Evolutionary conservation across 2,329 filamentous ascomycete species (phyloP).

Genomic region (Colletotrichum nymphaeae): DNA sequence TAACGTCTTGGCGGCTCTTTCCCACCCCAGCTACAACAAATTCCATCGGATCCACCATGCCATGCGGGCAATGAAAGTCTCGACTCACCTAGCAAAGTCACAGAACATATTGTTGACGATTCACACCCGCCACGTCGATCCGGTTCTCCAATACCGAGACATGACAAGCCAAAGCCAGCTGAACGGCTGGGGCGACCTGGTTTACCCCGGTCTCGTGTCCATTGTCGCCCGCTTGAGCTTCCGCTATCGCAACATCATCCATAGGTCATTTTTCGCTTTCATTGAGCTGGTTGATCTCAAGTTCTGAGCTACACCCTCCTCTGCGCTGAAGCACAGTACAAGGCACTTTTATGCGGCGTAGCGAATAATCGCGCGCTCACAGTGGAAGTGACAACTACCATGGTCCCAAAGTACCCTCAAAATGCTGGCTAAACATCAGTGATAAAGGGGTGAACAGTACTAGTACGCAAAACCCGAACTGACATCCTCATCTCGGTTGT

Average conservation of each 20-base stretch:
- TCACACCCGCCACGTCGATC: constrained; percentile 11
- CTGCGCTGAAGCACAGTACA: neutral
- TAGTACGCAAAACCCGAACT: neutral
- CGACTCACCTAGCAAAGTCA: neutral
- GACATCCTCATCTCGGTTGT: constrained; percentile 20
- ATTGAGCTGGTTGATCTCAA: neutral
- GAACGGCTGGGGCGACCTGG: neutral
- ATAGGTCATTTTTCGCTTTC: neutral
- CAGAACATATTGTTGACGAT: neutral
- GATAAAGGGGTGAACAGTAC: neutral
- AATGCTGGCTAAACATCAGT: neutral
- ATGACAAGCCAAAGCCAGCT: neutral
- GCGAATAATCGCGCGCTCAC: neutral
- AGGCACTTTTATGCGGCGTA: neutral
- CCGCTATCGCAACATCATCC: neutral
- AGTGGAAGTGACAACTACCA: neutral
- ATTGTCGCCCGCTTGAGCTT: neutral
- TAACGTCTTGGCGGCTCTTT: constrained; percentile 25
- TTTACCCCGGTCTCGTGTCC: constrained; percentile 11
- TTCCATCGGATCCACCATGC: neutral
- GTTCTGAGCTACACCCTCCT: neutral
- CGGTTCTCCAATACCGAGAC: constrained; percentile 24
- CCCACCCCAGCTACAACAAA: neutral
- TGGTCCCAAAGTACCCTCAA: neutral
- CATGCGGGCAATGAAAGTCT: constrained; percentile 9